Base-by-base conservation (phyloP, 163 green algal genomes). In the Scenedesmus sp. region DNA sequence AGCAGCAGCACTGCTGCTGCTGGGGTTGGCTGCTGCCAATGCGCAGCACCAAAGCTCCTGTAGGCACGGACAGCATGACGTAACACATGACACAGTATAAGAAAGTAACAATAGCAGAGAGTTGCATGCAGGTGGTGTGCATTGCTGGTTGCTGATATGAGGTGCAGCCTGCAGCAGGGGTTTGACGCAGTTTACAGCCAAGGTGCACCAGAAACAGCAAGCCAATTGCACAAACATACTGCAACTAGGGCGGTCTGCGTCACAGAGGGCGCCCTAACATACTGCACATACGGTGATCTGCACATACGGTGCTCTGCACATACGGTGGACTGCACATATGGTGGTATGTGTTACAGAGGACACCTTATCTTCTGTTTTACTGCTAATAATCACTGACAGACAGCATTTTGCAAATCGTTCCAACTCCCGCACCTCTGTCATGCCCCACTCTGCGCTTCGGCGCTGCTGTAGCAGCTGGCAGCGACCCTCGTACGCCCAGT, bases 41-140 rank as follows among this genome's bases (percentile, higher is more conserved):
- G 87, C 65, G 26, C 56, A 76, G 76, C 83, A 89, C 89, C 92
- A 92, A 15, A 92, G 51, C 33, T 91, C 86, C 86, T 92, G 70
- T n/a, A 76, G 65, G 56, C 22, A 16, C 56, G 46, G 6, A 10
- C 46, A 53, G 46, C 46, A 53, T 53, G 46, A 6, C 46, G 46
- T 10, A 53, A 53, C 46, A 53, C 46, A 53, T 53, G 7, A 53
- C 46, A 16, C 15, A 30, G 13, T 22, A 65, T 30, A 22, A 65
- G 3, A 24, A 13, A 65, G 53, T 26, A 30, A 65, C 15, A 7
- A 26, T 3, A 65, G 15, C 53, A 65, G 15, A 22, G 18, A 22
- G 53, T 22, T 24, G 83, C 53, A 49, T 42, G 6, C 30, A 40
- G 15, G 40, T 79, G 10, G 44, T 70, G 46, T 86, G 43, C 18